Conservation (phyloP, 306 rosid genomes). For the Vigna trinervia region DNA sequence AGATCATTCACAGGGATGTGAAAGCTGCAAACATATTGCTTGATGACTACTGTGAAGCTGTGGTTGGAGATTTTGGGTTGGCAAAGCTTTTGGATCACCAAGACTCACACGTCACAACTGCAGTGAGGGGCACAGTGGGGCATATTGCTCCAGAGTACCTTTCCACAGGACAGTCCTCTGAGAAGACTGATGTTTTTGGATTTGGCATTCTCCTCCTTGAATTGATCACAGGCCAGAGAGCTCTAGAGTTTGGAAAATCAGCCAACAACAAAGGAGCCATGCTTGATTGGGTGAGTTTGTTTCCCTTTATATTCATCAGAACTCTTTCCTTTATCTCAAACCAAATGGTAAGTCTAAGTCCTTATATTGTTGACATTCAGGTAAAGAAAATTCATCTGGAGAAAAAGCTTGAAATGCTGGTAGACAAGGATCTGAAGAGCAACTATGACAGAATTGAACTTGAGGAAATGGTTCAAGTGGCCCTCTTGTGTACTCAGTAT, state of each 20-base stretch:
- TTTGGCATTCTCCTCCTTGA: conserved; percentile 63
- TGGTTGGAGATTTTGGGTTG: conserved; percentile 61
- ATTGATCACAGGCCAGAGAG: conserved; percentile 57
- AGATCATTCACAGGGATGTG: conserved; percentile 60
- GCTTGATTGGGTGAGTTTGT: conserved; percentile 57
- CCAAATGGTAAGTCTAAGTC: conserved; percentile 2
- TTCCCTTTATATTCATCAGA: not conserved
- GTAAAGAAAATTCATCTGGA: conserved; percentile 59
- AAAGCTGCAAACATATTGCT: conserved; percentile 62
- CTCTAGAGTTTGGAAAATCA: conserved; percentile 59
- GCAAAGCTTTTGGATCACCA: conserved; percentile 63
- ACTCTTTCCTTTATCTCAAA: not conserved
- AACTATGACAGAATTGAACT: conserved; percentile 60
- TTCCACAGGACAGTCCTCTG: conserved; percentile 60
- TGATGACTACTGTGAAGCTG: conserved; percentile 60
- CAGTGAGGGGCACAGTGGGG: conserved; percentile 61
- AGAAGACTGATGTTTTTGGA: conserved; percentile 62
- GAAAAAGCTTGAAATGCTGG: conserved; percentile 59
- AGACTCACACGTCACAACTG: conserved; percentile 64
- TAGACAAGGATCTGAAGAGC: conserved; percentile 58
- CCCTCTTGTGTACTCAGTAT: conserved; percentile 58
- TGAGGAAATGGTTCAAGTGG: conserved; percentile 63
- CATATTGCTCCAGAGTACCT: conserved; percentile 62
- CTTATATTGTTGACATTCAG: conserved; percentile 40
- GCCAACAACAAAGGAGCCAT: conserved; percentile 59